Conservation (phyloP, 495 filamentous ascomycete genomes). For the Cercophora sp. region DNA sequence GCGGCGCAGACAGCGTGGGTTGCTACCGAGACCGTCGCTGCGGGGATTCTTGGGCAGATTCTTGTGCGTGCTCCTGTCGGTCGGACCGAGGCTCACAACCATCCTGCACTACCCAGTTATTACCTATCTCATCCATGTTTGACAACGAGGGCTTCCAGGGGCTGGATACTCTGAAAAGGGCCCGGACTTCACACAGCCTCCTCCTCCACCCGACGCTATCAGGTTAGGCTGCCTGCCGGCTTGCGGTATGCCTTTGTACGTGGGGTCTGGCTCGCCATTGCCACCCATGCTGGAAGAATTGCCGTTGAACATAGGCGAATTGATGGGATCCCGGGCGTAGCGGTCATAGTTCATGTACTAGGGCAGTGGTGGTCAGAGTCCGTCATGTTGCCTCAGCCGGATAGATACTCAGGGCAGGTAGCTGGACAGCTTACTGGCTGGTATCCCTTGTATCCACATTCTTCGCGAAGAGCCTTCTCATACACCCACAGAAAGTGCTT, state of each 20-base stretch:
- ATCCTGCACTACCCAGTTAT: background rate
- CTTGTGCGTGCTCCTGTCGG: background rate
- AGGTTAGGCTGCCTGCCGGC: slow-evolving; percentile 20
- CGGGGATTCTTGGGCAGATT: slow-evolving; percentile 25
- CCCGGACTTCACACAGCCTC: slow-evolving; percentile 55
- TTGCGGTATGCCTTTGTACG: slow-evolving; percentile 9
- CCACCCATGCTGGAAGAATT: slow-evolving; percentile 39
- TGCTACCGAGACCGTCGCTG: slow-evolving; percentile 37
- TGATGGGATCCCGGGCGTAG: slow-evolving; percentile 32
- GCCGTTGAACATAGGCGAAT: slow-evolving; percentile 40
- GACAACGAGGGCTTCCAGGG: background rate
- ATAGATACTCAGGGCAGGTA: too few species aligned
- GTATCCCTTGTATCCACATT: slow-evolving; percentile 63
- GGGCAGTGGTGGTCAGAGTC: too few species aligned
- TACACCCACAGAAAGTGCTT: slow-evolving; percentile 61
- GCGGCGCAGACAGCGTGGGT: slow-evolving; percentile 63
- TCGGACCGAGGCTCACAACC: slow-evolving; percentile 24
- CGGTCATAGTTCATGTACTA: slow-evolving; percentile 47
- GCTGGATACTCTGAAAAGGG: slow-evolving; percentile 47
- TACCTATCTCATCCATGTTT: background rate
- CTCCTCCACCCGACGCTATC: slow-evolving; percentile 49
- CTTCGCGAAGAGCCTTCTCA: slow-evolving; percentile 62
- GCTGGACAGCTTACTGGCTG: too few species aligned
- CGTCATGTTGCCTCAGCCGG: too few species aligned
- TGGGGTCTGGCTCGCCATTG: slow-evolving; percentile 24